Base-by-base conservation (phyloP, 148 eudicot genomes). In the Dianthus caryophyllus region DNA sequence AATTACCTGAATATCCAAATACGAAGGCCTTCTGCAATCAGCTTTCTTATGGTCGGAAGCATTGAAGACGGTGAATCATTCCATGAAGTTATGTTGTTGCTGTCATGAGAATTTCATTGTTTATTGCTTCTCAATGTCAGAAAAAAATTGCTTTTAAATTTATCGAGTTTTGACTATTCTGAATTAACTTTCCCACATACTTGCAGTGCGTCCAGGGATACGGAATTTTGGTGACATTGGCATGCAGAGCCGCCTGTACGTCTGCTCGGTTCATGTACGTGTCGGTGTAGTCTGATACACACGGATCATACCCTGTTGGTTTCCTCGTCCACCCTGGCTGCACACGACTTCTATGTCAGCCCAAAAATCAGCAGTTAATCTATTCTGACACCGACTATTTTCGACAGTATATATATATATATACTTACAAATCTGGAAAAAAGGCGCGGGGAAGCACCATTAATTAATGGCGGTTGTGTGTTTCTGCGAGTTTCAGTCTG, bases 131-230 rank as follows among this genome's bases (percentile, higher is more conserved):
- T 14, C 12, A 1, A 33, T 33, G 39, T 3, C 39, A 3, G 3
- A 33, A 33, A 41, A 41, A 13, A 41, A 41, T 4, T 33, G 3
- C 44, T 41, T 3, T 41, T 9, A 22, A 53, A 3, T 22, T 21
- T 24, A 21, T 53, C 30, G 44, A 29, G 1, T 29, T 57, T 16
- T 57, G 3, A 54, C 59, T 8, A 14, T 30, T 57, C n/a, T 26
- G 2, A 55, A 55, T 22, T 55, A 15, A 55, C 15, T 2, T 43
- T 25, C 29, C 31, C 16, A 39, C 70, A 21, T 81, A 91, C 97
- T 80, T 91, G 88, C 97, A 91, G 59, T 88, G 97, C 31, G 85
- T 79, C 97, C 97, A 88, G 13, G 84, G 76, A 71, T 88, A 88
- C 1, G 93, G 53, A 73, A 91, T 85, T 14, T 87, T 84, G 15